These are phyloP conservation scores for Acanthamoeba castellanii DNA, from an alignment of 208 protist species.

Conservation along the genomic window DNA sequence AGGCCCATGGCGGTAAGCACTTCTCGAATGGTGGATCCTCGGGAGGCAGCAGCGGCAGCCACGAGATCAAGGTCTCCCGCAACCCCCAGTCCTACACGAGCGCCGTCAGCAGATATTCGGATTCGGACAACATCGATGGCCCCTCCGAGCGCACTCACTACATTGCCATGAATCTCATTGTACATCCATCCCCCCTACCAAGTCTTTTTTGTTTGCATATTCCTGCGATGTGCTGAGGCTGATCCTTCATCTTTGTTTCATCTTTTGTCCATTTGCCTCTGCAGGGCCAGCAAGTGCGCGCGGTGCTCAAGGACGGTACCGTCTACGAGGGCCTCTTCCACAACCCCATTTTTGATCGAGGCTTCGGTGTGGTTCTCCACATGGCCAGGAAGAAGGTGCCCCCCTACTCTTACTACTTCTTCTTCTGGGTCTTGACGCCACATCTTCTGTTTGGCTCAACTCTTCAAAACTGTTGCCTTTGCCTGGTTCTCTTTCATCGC, in stretches of 20 bases:
- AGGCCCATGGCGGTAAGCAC: too few relatives aligned
- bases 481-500: background rate
- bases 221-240: too few relatives aligned
- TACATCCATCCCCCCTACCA: background rate
- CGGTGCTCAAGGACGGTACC: conserved; percentile 21
- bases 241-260: background rate
- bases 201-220: background rate
- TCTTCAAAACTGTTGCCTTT: background rate
- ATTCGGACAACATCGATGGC: background rate
- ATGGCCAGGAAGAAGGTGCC: conserved; percentile 32
- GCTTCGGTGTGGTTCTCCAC: conserved; percentile 53
- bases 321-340: conserved; percentile 55
- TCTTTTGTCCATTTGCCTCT: background rate
- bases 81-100: conserved; percentile 16
- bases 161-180: conserved; percentile 30
- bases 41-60: background rate
- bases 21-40: background rate
- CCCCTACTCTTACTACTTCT: background rate
- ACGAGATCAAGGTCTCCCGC: conserved; percentile 33
- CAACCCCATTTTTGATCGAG: conserved; percentile 45
- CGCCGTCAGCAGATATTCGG: background rate
- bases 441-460: too few relatives aligned
- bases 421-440: background rate
- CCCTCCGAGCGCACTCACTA: conserved; percentile 33
- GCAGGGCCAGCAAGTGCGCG: conserved; percentile 65